Evolutionary conservation across 2,329 filamentous ascomycete genomes (phyloP).

Genomic region (Aspergillus clavatus): DNA sequence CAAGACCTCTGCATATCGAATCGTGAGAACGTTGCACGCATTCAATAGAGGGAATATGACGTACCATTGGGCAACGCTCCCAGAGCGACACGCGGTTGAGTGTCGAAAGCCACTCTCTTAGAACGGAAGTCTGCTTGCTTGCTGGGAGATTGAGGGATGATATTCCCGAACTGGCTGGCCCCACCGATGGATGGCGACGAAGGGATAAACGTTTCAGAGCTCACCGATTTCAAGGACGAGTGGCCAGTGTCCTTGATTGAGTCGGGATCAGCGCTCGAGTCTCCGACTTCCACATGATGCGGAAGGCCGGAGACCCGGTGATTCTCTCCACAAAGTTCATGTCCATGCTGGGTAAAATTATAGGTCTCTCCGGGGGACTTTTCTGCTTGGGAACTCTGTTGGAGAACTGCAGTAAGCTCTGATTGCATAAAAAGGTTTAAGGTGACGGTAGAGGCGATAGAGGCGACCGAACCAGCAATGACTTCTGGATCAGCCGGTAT

Average conservation of each 20-base stretch:
- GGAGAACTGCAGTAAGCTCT: conserved; percentile 50
- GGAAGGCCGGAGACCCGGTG: conserved; percentile 41
- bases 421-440: conserved; percentile 60
- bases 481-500: conserved; percentile 48
- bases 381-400: conserved; percentile 41
- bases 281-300: conserved; percentile 35
- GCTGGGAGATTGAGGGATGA: conserved; percentile 33
- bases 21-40: conserved; percentile 9
- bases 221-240: conserved; percentile 29
- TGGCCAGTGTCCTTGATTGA: conserved; percentile 17
- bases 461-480: conserved; percentile 53
- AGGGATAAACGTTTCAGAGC: conserved; percentile 19
- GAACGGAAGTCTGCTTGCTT: conserved; percentile 46
- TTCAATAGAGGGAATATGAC: conserved; percentile 9
- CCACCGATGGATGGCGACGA: conserved; percentile 46
- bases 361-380: conserved; percentile 31
- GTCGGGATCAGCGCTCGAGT: conserved; percentile 22
- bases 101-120: conserved; percentile 46
- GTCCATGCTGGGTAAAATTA: conserved; percentile 56
- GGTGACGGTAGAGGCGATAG: conserved; percentile 25
- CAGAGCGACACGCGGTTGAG: conserved; percentile 46
- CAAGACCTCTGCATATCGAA: conserved; percentile 65
- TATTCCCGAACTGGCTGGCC: conserved; percentile 54
- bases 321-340: conserved; percentile 41
- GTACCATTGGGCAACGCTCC: conserved; percentile 75